Percentiles rank a stretch among this genome's conserved stretches.
Conservation (phyloP, 2,329 filamentous ascomycete genomes). For the Fusarium verrucosum region DNA sequence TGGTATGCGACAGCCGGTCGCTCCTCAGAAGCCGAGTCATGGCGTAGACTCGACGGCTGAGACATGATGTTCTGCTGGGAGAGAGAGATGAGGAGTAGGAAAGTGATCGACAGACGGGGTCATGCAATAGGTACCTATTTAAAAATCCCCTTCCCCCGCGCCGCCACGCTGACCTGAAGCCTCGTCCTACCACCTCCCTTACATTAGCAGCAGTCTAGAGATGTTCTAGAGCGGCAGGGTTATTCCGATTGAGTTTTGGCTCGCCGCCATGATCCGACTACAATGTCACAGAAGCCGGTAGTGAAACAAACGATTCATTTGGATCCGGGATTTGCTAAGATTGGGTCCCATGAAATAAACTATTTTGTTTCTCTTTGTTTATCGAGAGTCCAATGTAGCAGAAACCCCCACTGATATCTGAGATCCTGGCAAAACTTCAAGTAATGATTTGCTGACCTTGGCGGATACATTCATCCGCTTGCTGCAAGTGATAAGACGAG, state of each 20-base stretch:
- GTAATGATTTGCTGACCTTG: neutral
- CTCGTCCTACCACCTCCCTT: too few species aligned
- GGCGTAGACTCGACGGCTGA: slow-evolving; percentile 11
- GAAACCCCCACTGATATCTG: neutral
- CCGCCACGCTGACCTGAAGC: neutral
- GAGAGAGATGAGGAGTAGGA: neutral
- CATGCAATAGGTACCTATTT: neutral
- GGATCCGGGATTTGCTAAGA: neutral
- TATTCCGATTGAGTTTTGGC: neutral
- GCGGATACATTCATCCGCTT: slow-evolving; percentile 17
- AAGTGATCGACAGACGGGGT: slow-evolving; percentile 5
- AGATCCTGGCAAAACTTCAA: neutral
- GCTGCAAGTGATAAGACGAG: slow-evolving; percentile 24
- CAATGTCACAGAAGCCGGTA: neutral
- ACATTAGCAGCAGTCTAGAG: neutral
- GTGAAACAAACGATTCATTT: neutral
- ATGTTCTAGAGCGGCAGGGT: neutral
- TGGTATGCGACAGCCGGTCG: neutral
- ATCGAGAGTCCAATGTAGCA: neutral
- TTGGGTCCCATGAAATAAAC: neutral
- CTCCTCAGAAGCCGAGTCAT: neutral
- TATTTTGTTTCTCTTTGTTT: neutral
- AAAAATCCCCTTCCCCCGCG: neutral
- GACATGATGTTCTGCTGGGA: slow-evolving; percentile 12
- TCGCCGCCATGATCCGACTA: neutral